Base-by-base conservation (phyloP, 176 grass and related monocot species). In the Luzula sylvatica region DNA sequence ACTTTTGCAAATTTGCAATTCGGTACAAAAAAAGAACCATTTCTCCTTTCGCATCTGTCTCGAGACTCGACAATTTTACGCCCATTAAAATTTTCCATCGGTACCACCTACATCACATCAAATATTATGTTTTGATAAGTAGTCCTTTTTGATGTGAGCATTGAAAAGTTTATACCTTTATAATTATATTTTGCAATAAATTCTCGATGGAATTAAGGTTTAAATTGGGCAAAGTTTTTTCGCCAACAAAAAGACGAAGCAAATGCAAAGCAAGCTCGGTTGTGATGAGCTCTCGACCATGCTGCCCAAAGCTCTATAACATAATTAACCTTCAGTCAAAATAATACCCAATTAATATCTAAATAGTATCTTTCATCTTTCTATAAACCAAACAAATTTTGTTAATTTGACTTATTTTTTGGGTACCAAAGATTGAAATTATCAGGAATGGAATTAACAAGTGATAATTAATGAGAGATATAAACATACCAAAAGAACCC, bases 301-400 rank as follows among this genome's bases (percentile, higher is more conserved):
- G 92, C 81, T 96, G 85, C 13, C 92, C 92, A 96, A 96, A 96
- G 78, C 85, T 96, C 92, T 96, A 82, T 82, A 96, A 96, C 71
- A 96, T 74, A 96, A 90, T 77, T 62, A 96, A 96, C 68, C 64
- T 70, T 96, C 81, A 79, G 78, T 96, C 92, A 96, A 89, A 86
- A 82, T 69, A 49, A 30, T 68, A 58, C 56, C 46, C 23, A 65
- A 76, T 68, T 76, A 76, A 76, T 58, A 61, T 52, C 54, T 53
- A 30, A 60, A 15, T 9, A 15, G 60, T 35, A 35, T 35, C 30
- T 35, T 35, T 7, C 5, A 35, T 35, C 9, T 7, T 35, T 35
- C 5, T 7, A 35, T 35, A 7, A 35, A 7, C 7, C 9, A 35
- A 35, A 35, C 30, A 35, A 35, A 35, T 7, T 35, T 35, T 35